Base-by-base conservation (phyloP, 2,329 filamentous ascomycete genomes). In the Zarea fungicola region DNA sequence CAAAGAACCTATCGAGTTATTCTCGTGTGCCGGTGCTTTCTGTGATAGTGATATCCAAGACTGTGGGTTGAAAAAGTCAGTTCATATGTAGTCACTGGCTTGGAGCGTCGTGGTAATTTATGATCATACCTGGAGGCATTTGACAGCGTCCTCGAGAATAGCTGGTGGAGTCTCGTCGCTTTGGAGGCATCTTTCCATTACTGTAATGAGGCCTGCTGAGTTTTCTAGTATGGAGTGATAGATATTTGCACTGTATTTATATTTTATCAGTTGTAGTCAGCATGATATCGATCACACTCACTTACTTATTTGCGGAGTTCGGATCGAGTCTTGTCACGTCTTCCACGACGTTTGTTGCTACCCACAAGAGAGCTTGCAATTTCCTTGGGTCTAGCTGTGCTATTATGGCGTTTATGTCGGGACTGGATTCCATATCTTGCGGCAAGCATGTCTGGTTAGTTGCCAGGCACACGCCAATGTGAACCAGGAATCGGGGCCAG, bases 41-140 rank as follows among this genome's bases (percentile, higher is more conserved):
- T 89, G 85, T 5, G 82, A 83, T 59, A 89, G 90, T 56, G 81
- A 75, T 26, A 89, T 76, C 86, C 87, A 92, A 5, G 84, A 77
- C 83, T 87, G 48, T 48, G 36, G n/a, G n/a, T n/a, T n/a, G n/a
- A n/a, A n/a, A n/a, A n/a, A n/a, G n/a, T n/a, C n/a, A n/a, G n/a
- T n/a, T n/a, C n/a, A n/a, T n/a, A n/a, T n/a, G n/a, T n/a, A n/a
- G n/a, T n/a, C n/a, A n/a, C n/a, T n/a, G n/a, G n/a, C n/a, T n/a
- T n/a, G n/a, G n/a, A n/a, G n/a, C n/a, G n/a, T n/a, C n/a, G n/a
- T 61, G 35, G 59, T 59, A 11, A n/a, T 18, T 23, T 66, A 52
- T 26, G 16, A 63, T 11, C 67, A 55, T 65, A 83, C 81, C 69
- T 85, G 81, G 45, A 83, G 73, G 57, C 80, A 84, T 57, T 68